Percentiles rank a stretch among this genome's conserved stretches.
phyloP scores from a whole-genome alignment of 1,139 yeast genomes.

The Protomyces inundatus region DNA sequence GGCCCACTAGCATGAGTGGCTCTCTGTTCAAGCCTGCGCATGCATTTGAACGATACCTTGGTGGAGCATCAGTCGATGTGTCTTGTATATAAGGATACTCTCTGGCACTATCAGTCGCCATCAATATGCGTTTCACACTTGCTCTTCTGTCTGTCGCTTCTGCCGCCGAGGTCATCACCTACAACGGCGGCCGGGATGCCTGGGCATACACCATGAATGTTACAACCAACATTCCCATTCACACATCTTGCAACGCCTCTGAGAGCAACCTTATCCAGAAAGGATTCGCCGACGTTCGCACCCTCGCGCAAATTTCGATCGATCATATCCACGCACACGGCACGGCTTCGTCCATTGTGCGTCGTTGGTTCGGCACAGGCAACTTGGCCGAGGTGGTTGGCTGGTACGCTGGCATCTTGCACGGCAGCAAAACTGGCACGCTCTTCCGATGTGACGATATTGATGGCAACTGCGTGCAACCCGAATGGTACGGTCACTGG shows the following conservation, averaged over 20 bases:
- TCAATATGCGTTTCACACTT: neutral
- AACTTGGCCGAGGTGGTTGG: neutral
- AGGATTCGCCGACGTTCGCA: neutral
- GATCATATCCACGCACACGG: neutral
- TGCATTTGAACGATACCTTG: neutral
- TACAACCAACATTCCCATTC: neutral
- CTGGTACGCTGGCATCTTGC: neutral
- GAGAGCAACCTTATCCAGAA: neutral
- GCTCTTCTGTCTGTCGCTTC: neutral
- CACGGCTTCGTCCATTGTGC: neutral
- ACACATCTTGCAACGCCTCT: neutral
- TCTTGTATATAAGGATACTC: neutral
- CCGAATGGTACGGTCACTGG: constrained; percentile 1
- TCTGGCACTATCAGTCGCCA: neutral
- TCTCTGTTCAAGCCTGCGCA: too few relatives aligned
- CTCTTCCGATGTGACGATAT: constrained; percentile 1
- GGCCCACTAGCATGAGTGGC: too few relatives aligned
- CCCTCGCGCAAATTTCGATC: neutral
- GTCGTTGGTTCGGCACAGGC: neutral
- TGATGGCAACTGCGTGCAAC: neutral
- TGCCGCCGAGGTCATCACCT: neutral
- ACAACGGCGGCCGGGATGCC: neutral
- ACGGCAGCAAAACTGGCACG: neutral
- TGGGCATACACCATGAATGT: neutral
- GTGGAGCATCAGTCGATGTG: neutral